A percentile compares a stretch with the other conserved stretches of the same genome.
phyloP scores from a whole-genome alignment of 345 rosid genomes.

The sweet orange (Citrus sinensis) region DNA sequence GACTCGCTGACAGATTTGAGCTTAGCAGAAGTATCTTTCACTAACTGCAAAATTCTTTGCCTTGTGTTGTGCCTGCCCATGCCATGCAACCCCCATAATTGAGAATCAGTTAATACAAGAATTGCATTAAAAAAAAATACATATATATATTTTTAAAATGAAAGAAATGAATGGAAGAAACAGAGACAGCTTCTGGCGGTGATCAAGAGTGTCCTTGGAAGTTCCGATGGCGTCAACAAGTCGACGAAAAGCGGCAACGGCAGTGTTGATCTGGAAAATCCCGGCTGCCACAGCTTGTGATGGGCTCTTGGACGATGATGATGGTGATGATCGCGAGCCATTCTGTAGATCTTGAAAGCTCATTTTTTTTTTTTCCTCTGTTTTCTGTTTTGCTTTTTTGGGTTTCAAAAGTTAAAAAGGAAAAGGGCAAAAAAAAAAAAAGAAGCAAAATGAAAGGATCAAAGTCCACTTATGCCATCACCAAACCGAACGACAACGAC shows the following conservation, averaged over 20 bases:
- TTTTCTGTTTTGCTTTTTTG: not conserved
- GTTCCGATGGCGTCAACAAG: slow-evolving; percentile 61
- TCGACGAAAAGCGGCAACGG: slow-evolving; percentile 59
- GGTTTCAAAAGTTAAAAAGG: too few species aligned
- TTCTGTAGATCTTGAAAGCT: slow-evolving; percentile 56
- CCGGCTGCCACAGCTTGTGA: slow-evolving; percentile 57
- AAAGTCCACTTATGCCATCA: not conserved
- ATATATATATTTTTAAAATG: not conserved
- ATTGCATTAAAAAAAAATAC: not conserved
- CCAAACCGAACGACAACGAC: not conserved
- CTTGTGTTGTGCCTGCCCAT: slow-evolving; percentile 50
- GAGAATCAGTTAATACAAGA: not conserved
- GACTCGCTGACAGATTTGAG: slow-evolving; percentile 56
- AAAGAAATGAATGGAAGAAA: not conserved
- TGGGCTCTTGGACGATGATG: slow-evolving; percentile 35
- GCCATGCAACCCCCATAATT: not conserved
- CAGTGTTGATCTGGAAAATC: slow-evolving; percentile 71
- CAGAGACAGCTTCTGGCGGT: slow-evolving; percentile 49
- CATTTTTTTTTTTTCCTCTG: slow-evolving; percentile 21
- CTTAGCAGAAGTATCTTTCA: slow-evolving; percentile 62
- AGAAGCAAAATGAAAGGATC: not conserved
- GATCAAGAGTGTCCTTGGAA: slow-evolving; percentile 62
- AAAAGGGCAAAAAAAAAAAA: too few species aligned
- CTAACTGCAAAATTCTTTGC: slow-evolving; percentile 57
- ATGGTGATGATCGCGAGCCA: slow-evolving; percentile 25